Base-by-base conservation (phyloP, 1,139 yeast species). In the Hansenula lynferdii region DNA sequence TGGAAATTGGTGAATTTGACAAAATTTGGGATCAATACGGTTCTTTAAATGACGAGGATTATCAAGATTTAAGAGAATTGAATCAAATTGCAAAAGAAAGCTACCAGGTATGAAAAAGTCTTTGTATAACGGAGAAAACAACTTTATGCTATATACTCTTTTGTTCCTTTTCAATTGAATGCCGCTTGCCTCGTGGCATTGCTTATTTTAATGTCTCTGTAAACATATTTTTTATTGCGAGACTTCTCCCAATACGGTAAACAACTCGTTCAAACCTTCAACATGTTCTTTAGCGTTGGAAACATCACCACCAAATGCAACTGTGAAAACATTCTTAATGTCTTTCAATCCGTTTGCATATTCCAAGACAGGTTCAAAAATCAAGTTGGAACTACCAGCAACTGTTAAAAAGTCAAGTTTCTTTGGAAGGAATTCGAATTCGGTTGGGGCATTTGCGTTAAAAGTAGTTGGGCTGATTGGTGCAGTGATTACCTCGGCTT, bases 181-280 rank as follows among this genome's bases (percentile, higher is more conserved):
- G n/a, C n/a, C n/a, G n/a, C n/a, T n/a, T n/a, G n/a, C n/a, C n/a
- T n/a, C n/a, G n/a, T n/a, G n/a, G n/a, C n/a, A n/a, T n/a, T n/a
- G n/a, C n/a, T n/a, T n/a, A n/a, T n/a, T n/a, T n/a, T n/a, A n/a
- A n/a, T n/a, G 24, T 22, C 4, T 28, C 15, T 9, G 18, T 15
- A 9, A 7, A 7, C 5, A 2, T 6, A 18, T 11, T 5, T 15
- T n/a, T 20, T 7, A 19, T 15, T 14, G 8, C 15, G 12, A 12
- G 12, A 6, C 28, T 6, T 9, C 21, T 8, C 57, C 53, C 21
- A 81, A 60, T 28, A 80, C 63, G 23, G 72, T 67, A 52, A 87
- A 71, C 38, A 89, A 65, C 45, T 86, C 92, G 54, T 86, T 87
- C 50, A 84, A 75, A 45, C 96, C 96, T 42, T 77, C 75, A 14